phyloP scores from a whole-genome alignment of 352 stramenopile genomes.

The Pythium insidiosum region DNA sequence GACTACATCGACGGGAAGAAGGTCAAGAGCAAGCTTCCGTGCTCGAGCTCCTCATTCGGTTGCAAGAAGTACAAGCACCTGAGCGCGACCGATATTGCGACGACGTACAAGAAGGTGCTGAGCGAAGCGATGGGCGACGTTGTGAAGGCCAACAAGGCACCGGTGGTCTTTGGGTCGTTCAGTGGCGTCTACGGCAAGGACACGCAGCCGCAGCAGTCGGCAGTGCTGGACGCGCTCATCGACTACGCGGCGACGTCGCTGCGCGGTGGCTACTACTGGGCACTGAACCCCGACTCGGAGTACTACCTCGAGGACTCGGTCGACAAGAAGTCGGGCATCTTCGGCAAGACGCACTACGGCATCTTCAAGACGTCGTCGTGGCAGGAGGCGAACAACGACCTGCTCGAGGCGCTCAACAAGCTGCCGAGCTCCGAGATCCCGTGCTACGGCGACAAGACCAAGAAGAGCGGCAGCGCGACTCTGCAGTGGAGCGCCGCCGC shows the following conservation, averaged over 20 bases:
- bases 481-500: background rate
- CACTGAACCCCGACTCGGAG: constrained; percentile 51
- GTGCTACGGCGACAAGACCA: constrained; percentile 35
- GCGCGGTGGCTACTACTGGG: constrained; percentile 58
- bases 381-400: constrained; percentile 38
- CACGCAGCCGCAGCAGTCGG: constrained; percentile 41
- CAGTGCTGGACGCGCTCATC: constrained; percentile 51
- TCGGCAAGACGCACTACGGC: constrained; percentile 47
- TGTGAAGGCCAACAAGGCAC: constrained; percentile 16
- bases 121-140: constrained; percentile 31
- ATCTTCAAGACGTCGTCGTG: constrained; percentile 46
- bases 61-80: constrained; percentile 41
- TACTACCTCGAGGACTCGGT: constrained; percentile 47
- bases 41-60: constrained; percentile 24
- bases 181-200: constrained; percentile 49
- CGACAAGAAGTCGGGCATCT: constrained; percentile 29
- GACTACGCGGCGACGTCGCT: constrained; percentile 32
- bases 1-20: constrained; percentile 35
- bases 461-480: background rate
- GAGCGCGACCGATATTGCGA: constrained; percentile 9
- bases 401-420: constrained; percentile 34
- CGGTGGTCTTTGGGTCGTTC: constrained; percentile 54
- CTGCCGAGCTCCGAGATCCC: constrained; percentile 36
- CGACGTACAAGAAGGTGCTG: constrained; percentile 36
- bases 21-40: constrained; percentile 24